Evolutionary conservation across 2,329 filamentous ascomycete genomes (phyloP), one percentile per base, ranked within the genome.

Genomic region (Byssoonygena ceratinophila): DNA sequence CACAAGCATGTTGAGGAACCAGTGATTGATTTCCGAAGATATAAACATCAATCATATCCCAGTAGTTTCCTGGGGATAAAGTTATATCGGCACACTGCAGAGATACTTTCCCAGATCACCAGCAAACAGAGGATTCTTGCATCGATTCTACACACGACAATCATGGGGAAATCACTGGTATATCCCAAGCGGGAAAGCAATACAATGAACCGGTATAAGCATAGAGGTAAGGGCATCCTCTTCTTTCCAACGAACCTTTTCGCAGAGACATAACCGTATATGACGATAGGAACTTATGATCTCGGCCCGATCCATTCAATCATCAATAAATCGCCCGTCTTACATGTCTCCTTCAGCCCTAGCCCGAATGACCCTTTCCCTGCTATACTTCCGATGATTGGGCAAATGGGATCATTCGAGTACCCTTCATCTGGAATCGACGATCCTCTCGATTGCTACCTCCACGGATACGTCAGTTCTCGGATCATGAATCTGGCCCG

Each of bases 401-500:
- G 86, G 48, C 82, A 86, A 60, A 85, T 92, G 76, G 85, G 81
- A 11, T 85, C 82, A 22, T 92, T 83, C 64, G 74, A 74, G 7
- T 71, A 72, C 54, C 83, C 83, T 4, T 82, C 77, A 51, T 75
- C 80, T 14, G 74, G 75, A 49, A 66, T 59, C 16, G 74, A 77
- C 47, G 82, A 88, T 58, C 80, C 83, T 0, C 74, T 88, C 4
- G 83, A 89, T 54, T 76, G 84, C 56, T 94, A 94, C 66, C 76
- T 94, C 6, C 88, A 94, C 68, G 87, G 87, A 63, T 94, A 91
- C 67, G 83, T 91, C 59, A 86, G 82, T 55, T 82, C 82, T 0
- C 83, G 88, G 6, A 74, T 95, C 31, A 84, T 91, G 75, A 84
- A 83, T 57, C 67, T 85, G 6, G 74, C 80, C 12, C 72, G 76